Evolutionary conservation across 2,329 filamentous ascomycete species (phyloP).

Genomic region (Beauveria sp.): DNA sequence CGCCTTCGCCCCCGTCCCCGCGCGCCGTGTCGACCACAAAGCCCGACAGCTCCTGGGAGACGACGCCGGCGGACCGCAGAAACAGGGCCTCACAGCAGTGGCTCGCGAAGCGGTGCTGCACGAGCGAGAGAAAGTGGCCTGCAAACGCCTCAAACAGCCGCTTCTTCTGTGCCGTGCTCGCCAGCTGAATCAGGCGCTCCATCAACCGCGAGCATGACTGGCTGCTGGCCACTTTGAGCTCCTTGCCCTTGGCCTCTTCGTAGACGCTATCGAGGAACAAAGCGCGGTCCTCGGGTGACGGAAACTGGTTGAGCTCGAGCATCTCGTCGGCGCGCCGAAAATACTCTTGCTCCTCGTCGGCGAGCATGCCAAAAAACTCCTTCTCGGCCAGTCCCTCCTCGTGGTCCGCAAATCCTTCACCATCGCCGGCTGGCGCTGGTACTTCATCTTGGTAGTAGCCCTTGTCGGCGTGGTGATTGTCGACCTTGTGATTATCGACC

Average conservation of each 20-base stretch:
- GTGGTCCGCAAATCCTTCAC: constrained; percentile 10
- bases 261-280: constrained; percentile 76
- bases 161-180: constrained; percentile 74
- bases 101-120: constrained; percentile 93
- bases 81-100: constrained; percentile 97
- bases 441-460: constrained; percentile 12
- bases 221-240: constrained; percentile 90
- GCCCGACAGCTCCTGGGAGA: constrained; percentile 62
- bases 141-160: constrained; percentile 76
- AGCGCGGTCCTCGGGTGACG: constrained; percentile 61
- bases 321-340: constrained; percentile 85
- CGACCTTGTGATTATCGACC: neutral
- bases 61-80: constrained; percentile 68
- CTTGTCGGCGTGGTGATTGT: constrained; percentile 9
- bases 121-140: constrained; percentile 78
- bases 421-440: constrained; percentile 8
- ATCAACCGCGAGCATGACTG: constrained; percentile 91
- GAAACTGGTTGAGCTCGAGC: constrained; percentile 84
- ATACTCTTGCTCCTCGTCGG: constrained; percentile 90
- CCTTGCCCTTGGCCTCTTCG: constrained; percentile 80
- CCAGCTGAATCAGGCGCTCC: constrained; percentile 82
- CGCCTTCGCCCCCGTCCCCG: constrained; percentile 27
- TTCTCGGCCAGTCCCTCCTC: constrained; percentile 39
- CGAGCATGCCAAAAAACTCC: constrained; percentile 88
- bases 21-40: constrained; percentile 33